These are phyloP conservation scores for Dryas integrifolia DNA, from an alignment of 331 rosid genomes.

Conservation along the genomic window DNA sequence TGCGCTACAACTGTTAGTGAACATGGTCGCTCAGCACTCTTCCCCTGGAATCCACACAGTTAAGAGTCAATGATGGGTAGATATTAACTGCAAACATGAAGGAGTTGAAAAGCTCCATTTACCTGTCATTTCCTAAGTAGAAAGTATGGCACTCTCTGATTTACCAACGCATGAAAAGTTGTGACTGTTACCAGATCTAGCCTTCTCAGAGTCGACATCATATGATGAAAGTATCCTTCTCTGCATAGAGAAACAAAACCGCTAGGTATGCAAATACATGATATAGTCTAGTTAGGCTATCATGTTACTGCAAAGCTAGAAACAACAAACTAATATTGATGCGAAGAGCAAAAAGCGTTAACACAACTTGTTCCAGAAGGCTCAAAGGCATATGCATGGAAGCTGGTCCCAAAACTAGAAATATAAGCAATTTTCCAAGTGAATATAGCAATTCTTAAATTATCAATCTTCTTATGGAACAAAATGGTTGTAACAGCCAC, in stretches of 20 bases:
- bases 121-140: slow-evolving; percentile 44
- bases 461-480: not conserved
- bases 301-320: not conserved
- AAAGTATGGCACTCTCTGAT: slow-evolving; percentile 57
- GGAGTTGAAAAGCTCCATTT: not conserved
- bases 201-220: slow-evolving; percentile 38
- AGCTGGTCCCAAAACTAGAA: not conserved
- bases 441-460: not conserved
- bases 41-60: not conserved
- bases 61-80: not conserved
- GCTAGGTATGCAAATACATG: not conserved
- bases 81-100: not conserved
- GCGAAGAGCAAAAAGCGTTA: not conserved
- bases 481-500: not conserved
- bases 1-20: not conserved
- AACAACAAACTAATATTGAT: slow-evolving; percentile 1
- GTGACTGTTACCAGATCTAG: slow-evolving; percentile 28
- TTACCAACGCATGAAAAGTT: slow-evolving; percentile 34
- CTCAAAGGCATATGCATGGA: not conserved
- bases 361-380: not conserved
- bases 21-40: not conserved
- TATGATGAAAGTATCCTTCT: slow-evolving; percentile 56
- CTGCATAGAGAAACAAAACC: slow-evolving; percentile 35
- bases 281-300: not conserved
- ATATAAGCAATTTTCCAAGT: not conserved